Conservation (phyloP, 352 stramenopile genomes). For the Globisporangium irregulare region DNA sequence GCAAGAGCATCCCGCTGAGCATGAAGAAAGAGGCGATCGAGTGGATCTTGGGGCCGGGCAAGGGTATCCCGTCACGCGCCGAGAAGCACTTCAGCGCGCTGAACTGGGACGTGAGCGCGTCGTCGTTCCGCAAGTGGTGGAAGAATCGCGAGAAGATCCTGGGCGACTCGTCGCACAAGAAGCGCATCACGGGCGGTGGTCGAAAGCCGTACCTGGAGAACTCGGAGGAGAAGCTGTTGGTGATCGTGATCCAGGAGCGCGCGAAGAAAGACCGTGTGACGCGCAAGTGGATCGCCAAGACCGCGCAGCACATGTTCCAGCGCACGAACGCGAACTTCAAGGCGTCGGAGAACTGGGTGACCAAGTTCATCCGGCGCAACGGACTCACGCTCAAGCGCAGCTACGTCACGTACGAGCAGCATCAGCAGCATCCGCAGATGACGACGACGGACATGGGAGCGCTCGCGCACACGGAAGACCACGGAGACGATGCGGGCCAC, state of each 20-base stretch:
- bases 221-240: constrained; percentile 66
- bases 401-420: constrained; percentile 70
- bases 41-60: constrained; percentile 72
- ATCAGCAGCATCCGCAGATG: constrained; percentile 19
- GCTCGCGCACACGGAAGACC: constrained; percentile 18
- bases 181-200: constrained; percentile 65
- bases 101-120: constrained; percentile 75
- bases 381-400: constrained; percentile 73
- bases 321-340: constrained; percentile 69
- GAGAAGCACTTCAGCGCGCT: constrained; percentile 73
- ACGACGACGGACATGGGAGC: not conserved
- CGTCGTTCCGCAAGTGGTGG: constrained; percentile 83
- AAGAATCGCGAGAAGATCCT: constrained; percentile 83
- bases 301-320: constrained; percentile 83
- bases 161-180: constrained; percentile 64
- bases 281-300: constrained; percentile 83
- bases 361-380: constrained; percentile 81
- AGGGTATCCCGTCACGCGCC: constrained; percentile 62
- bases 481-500: not conserved
- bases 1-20: constrained; percentile 75
- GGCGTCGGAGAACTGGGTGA: constrained; percentile 80
- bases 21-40: constrained; percentile 84
- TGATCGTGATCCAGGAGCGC: constrained; percentile 71
- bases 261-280: constrained; percentile 79
- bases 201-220: constrained; percentile 71